Evolutionary conservation across 1,139 yeast genomes (phyloP).

Genomic region (Scheffersomyces titani): DNA sequence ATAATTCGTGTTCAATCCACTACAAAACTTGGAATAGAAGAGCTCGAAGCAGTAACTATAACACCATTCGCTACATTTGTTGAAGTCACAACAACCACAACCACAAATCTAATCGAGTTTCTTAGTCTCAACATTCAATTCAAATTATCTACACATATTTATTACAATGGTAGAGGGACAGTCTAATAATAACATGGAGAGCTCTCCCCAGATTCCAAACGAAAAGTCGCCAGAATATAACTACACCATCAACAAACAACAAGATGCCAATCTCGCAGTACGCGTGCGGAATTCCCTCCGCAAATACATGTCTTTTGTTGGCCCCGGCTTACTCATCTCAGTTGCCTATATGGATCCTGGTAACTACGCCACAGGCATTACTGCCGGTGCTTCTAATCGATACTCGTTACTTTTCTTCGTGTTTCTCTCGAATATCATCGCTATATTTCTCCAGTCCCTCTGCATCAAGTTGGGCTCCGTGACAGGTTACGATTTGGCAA

Average conservation of each 20-base stretch:
- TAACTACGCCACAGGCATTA: constrained; percentile 76
- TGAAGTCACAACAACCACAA: too few species aligned
- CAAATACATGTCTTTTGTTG: constrained; percentile 63
- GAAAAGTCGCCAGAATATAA: not conserved
- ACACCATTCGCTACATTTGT: too few species aligned
- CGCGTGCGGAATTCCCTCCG: not conserved
- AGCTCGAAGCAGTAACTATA: too few species aligned
- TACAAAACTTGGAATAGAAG: too few species aligned
- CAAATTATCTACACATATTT: not conserved
- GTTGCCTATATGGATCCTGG: constrained; percentile 89
- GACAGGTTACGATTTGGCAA: constrained; percentile 75
- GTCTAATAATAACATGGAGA: not conserved
- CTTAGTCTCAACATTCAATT: not conserved
- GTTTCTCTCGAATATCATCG: constrained; percentile 66
- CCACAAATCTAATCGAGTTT: not conserved
- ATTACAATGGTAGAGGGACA: not conserved
- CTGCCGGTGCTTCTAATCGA: constrained; percentile 72
- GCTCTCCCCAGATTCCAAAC: not conserved
- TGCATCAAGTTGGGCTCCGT: constrained; percentile 79
- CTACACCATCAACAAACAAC: not conserved
- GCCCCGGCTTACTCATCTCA: constrained; percentile 75
- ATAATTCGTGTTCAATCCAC: too few species aligned
- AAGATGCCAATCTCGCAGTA: not conserved
- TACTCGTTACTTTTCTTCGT: constrained; percentile 68
- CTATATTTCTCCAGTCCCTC: constrained; percentile 70